Base-by-base conservation (phyloP, 768 basidiomycete genomes). In the Kwoniella botswanensis region DNA sequence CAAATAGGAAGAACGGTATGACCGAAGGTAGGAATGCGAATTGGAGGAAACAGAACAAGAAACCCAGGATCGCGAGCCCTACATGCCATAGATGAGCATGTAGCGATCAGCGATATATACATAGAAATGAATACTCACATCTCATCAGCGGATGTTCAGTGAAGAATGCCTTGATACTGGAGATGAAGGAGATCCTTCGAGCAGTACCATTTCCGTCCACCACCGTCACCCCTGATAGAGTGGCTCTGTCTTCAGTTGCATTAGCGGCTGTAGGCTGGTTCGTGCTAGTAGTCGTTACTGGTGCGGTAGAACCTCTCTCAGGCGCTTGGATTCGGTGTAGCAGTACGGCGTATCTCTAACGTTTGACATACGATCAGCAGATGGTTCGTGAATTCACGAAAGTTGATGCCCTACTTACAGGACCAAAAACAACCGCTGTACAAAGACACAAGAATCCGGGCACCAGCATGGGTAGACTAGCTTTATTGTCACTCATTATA, bases 391-490 rank as follows among this genome's bases (percentile, higher is more conserved):
- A 46, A 42, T 10, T 18, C 3, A 26, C 22, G 56, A 50, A 29
- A 24, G 11, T 54, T 5, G 22, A 18, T 11, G 29, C 18, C 35
- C 21, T 2, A 86, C 89, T 79, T 78, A 94, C 94, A 50, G 92
- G 90, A 85, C 94, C 91, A 71, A 93, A 89, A 12, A 93, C 86
- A 80, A 95, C 90, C 1, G 82, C 82, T 24, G 93, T 83, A 5
- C 92, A 85, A 66, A 91, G 91, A 12, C 92, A 90, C 26, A 95
- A 78, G 77, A 94, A 95, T 0, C 93, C 92, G 1, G 94, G 93
- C 0, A 91, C 91, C 52, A 94, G 86, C 26, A 94, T 86, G 0
- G 93, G 90, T 24, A 96, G 82, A 1, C 93, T 93, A 1, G 93
- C 88, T 41, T 90, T 85, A 54, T 93, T 93, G 71, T 94, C 91